phyloP scores from a whole-genome alignment of 2,329 filamentous ascomycete genomes.

The Dactylellina sp. region DNA sequence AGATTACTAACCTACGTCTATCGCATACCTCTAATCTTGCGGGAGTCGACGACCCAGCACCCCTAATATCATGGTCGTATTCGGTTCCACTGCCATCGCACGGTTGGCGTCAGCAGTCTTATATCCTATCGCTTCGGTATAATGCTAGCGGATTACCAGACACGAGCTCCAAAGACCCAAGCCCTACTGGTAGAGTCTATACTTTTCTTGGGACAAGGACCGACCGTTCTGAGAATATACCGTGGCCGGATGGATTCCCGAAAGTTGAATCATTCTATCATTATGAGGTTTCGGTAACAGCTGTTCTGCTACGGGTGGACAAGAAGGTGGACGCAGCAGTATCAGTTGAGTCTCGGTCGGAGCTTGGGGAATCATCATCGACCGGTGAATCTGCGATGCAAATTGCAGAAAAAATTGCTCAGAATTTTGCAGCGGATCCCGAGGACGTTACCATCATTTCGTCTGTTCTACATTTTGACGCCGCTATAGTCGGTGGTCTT shows the following conservation, averaged over 20 bases:
- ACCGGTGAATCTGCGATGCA: background rate
- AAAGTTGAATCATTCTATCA: slow-evolving; percentile 5
- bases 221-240: slow-evolving; percentile 33
- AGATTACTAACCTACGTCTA: slow-evolving; percentile 36
- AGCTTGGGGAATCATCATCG: background rate
- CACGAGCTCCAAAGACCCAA: no score
- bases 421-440: background rate
- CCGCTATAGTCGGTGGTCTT: slow-evolving; percentile 11
- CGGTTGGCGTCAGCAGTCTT: slow-evolving; percentile 41
- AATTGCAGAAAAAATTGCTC: slow-evolving; percentile 4
- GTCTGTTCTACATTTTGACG: slow-evolving; percentile 14
- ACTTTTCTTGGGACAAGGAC: slow-evolving; percentile 9
- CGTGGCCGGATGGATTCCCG: slow-evolving; percentile 36
- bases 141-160: no score
- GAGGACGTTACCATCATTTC: background rate
- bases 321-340: background rate
- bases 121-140: slow-evolving; percentile 18
- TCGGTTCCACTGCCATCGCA: slow-evolving; percentile 24
- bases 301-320: slow-evolving; percentile 16
- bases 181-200: no score
- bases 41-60: slow-evolving; percentile 27
- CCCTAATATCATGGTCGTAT: slow-evolving; percentile 49
- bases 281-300: slow-evolving; percentile 18
- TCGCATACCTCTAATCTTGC: slow-evolving; percentile 38
- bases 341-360: background rate